Evolutionary conservation across 2,329 filamentous ascomycete genomes (phyloP), one percentile per base, ranked within the genome.

Genomic region (Myriosclerotinia scirpicola): DNA sequence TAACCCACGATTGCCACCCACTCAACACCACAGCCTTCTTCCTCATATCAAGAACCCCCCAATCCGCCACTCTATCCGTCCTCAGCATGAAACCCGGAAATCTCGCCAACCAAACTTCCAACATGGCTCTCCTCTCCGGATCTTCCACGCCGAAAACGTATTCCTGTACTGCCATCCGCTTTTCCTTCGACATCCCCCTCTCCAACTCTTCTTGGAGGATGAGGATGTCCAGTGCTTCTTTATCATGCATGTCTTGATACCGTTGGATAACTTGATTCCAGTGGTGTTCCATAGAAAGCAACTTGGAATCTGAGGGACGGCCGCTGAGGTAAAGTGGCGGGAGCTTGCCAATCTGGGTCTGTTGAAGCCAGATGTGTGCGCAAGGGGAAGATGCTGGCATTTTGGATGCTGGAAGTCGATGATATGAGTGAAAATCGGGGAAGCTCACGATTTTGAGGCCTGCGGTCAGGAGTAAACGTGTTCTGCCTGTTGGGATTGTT

Each of bases 291-390:
- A 61, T 50, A 8, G 38, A 34, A 34, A 38, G 50, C n/a, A 50
- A 20, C 17, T 38, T 61, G 9, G 34, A 38, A 2, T 40, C 44
- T 40, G 44, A 50, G 1, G 44, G 46, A 12, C 14, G 34, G 34
- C 58, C 50, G 58, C 58, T 50, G 44, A 61, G 58, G 38, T 61
- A 61, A 12, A 61, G 58, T 20, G 58, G 58, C 5, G 58, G 44
- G 0, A 61, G 58, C 6, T 61, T 14, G 50, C 58, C 58, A 4
- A 61, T 38, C 26, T 61, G 58, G 44, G 34, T 50, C 20, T 38
- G 58, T 17, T 22, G 58, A 30, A 61, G 17, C 44, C 44, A 61
- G 8, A 36, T 8, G 8, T 61, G 58, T 8, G 30, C 30, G 58
- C 58, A 61, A 38, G 58, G 20, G 8, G 46, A 40, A 8, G 20